These are phyloP conservation scores for Colletotrichum sublineola DNA, from an alignment of 2,329 filamentous ascomycete species.

Conservation along the genomic window DNA sequence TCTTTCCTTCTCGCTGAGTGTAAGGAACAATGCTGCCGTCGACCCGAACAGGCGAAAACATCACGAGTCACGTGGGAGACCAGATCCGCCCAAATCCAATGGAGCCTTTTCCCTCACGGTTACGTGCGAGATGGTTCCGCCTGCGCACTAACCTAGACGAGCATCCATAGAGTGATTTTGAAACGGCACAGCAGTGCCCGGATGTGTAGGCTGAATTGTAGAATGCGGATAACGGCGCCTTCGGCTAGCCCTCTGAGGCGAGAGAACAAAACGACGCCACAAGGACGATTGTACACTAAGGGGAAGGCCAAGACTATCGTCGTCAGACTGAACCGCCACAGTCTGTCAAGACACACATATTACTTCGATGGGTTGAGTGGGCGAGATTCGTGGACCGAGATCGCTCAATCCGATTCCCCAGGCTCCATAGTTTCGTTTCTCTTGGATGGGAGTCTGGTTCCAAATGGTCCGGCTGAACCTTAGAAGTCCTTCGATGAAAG, in stretches of 20 bases:
- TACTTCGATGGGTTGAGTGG: background rate
- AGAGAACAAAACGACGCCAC: background rate
- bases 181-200: conserved; percentile 5
- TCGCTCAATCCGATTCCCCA: background rate
- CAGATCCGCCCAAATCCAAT: background rate
- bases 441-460: too few species aligned
- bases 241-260: background rate
- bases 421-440: background rate
- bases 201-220: background rate
- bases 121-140: background rate
- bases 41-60: background rate
- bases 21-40: background rate
- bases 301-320: background rate
- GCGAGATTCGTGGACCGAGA: background rate
- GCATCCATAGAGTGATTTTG: background rate
- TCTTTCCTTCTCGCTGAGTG: background rate
- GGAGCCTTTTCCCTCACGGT: background rate
- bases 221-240: background rate
- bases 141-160: background rate
- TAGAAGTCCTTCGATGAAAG: background rate
- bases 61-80: background rate
- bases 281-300: background rate
- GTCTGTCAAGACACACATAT: background rate
- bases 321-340: too few species aligned
- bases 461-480: background rate